Evolutionary conservation across 2,329 filamentous ascomycete genomes (phyloP).

Genomic region (Juglanconis sp.): DNA sequence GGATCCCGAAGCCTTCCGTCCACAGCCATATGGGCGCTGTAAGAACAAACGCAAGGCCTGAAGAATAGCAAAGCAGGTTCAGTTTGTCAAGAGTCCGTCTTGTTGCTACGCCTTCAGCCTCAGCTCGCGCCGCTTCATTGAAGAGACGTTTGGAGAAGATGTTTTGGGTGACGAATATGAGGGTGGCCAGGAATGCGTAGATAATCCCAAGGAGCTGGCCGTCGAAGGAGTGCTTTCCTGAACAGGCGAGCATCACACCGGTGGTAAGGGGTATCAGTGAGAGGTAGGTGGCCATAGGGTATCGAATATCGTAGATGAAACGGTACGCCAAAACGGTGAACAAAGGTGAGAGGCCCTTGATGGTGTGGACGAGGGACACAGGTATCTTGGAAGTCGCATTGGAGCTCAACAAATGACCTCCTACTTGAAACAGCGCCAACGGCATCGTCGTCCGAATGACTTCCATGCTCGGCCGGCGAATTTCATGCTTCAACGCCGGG

Average conservation of each 20-base stretch:
- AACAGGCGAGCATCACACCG: conserved; percentile 96
- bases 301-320: conserved; percentile 81
- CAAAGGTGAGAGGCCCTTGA: conserved; percentile 93
- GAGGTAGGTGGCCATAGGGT: conserved; percentile 81
- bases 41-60: conserved; percentile 82
- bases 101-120: conserved; percentile 64
- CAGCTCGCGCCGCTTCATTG: conserved; percentile 85
- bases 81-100: conserved; percentile 89
- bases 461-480: conserved; percentile 75
- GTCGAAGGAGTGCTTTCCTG: conserved; percentile 71
- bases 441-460: conserved; percentile 87
- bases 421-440: conserved; percentile 87
- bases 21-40: conserved; percentile 92
- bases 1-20: conserved; percentile 76
- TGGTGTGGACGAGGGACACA: conserved; percentile 95
- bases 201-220: conserved; percentile 88
- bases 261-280: conserved; percentile 87
- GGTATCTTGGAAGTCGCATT: conserved; percentile 93
- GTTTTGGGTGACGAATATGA: conserved; percentile 97
- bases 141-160: conserved; percentile 98
- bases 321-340: conserved; percentile 95
- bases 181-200: conserved; percentile 82
- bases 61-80: conserved; percentile 96
- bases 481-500: conserved; percentile 78
- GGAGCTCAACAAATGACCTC: conserved; percentile 88